phyloP scores from a whole-genome alignment of 495 filamentous ascomycete species.

The Aspergillus taichungensis region DNA sequence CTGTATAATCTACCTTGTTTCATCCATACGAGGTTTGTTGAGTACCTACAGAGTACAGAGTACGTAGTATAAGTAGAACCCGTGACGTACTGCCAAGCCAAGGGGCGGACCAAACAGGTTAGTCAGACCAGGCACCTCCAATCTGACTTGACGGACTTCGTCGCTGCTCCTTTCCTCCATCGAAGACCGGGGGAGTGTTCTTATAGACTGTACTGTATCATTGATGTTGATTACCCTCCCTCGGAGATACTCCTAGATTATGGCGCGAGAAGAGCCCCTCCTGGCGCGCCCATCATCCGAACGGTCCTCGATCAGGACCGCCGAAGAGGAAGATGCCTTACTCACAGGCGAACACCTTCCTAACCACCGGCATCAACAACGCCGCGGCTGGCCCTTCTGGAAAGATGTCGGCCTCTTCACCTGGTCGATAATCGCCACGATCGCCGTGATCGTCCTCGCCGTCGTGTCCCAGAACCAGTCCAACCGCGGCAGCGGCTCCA shows the following conservation, averaged over 20 bases:
- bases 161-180: too few species aligned
- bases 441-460: slow-evolving; percentile 63
- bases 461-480: slow-evolving; percentile 63
- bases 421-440: slow-evolving; percentile 86
- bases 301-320: slow-evolving; percentile 34
- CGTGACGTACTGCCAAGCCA: too few species aligned
- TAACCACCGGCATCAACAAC: slow-evolving; percentile 21
- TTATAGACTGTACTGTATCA: neutral
- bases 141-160: too few species aligned
- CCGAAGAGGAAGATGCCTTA: slow-evolving; percentile 57
- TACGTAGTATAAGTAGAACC: too few species aligned
- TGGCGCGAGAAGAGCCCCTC: slow-evolving; percentile 39
- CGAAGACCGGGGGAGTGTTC: too few species aligned
- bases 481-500: slow-evolving; percentile 19
- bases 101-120: too few species aligned
- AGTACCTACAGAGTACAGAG: too few species aligned
- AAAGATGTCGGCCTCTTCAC: slow-evolving; percentile 64
- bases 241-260: slow-evolving; percentile 8
- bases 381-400: slow-evolving; percentile 47
- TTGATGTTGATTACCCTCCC: neutral
- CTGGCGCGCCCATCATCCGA: slow-evolving; percentile 38
- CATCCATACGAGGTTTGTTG: too few species aligned
- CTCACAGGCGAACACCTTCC: slow-evolving; percentile 44
- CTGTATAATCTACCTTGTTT: neutral
- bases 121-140: too few species aligned